phyloP scores from a whole-genome alignment of 2,329 filamentous ascomycete species.

The Lasiodiplodia gonubiensis region DNA sequence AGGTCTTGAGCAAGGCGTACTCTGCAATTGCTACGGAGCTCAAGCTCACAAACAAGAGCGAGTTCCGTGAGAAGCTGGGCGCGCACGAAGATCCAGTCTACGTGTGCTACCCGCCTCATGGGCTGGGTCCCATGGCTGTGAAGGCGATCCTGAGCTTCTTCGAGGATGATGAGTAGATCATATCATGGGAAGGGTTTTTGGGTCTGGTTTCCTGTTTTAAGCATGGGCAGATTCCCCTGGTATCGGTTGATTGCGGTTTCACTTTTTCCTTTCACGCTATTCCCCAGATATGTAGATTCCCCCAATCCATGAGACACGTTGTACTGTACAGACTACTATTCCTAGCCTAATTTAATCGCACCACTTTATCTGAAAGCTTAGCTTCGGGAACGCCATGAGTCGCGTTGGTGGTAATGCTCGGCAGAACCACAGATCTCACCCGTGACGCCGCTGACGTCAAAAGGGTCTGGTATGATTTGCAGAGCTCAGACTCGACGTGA shows the following conservation, averaged over 20 bases:
- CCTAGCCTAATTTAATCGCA: slow-evolving; percentile 1
- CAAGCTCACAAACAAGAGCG: slow-evolving; percentile 80
- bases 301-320: slow-evolving; percentile 16
- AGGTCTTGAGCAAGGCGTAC: slow-evolving; percentile 83
- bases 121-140: slow-evolving; percentile 79
- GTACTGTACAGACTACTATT: not conserved
- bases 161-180: slow-evolving; percentile 64
- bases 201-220: not conserved
- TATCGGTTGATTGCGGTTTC: not conserved
- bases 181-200: not conserved
- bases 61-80: slow-evolving; percentile 90
- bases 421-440: not conserved
- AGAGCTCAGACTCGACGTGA: not conserved
- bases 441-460: slow-evolving; percentile 7
- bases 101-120: slow-evolving; percentile 87
- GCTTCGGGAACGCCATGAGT: not conserved
- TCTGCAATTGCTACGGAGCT: slow-evolving; percentile 80
- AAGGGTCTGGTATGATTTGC: not conserved
- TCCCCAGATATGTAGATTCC: slow-evolving; percentile 23
- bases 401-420: not conserved
- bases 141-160: slow-evolving; percentile 91
- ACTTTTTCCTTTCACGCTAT: not conserved
- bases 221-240: slow-evolving; percentile 14
- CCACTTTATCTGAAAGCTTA: not conserved
- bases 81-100: slow-evolving; percentile 83